Evolutionary conservation across 345 rosid genomes (phyloP).

Genomic region (Gossypium mustelinum): DNA sequence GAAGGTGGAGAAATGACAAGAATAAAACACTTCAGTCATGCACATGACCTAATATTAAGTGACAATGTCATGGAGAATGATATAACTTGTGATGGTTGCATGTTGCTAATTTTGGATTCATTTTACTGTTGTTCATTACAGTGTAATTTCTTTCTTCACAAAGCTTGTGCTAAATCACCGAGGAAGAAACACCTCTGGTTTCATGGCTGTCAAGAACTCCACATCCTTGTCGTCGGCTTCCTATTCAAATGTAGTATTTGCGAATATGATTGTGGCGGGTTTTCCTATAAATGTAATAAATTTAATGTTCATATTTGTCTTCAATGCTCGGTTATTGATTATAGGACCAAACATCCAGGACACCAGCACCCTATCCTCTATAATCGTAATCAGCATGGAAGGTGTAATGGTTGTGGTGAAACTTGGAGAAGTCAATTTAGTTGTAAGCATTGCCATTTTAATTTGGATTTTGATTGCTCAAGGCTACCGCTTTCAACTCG

Average conservation of each 20-base stretch:
- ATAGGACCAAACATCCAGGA: not conserved
- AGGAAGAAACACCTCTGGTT: not conserved
- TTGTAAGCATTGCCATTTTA: not conserved
- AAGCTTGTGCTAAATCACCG: not conserved
- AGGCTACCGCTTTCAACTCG: not conserved
- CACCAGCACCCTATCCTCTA: not conserved
- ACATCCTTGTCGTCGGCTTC: not conserved
- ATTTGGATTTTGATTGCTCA: not conserved
- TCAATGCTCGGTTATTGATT: not conserved
- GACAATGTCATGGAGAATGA: not conserved
- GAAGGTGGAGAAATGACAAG: not conserved
- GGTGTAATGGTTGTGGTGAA: not conserved
- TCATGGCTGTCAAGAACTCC: not conserved
- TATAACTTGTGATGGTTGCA: not conserved
- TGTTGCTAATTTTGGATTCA: not conserved
- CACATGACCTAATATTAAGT: not conserved
- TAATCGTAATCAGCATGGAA: too few species aligned
- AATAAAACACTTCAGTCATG: slow-evolving; percentile 26
- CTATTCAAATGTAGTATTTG: not conserved
- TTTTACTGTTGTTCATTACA: slow-evolving; percentile 15
- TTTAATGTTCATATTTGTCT: not conserved
- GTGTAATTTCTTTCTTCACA: slow-evolving; percentile 16
- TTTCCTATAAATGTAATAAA: not conserved
- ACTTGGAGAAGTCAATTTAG: not conserved
- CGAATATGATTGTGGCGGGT: not conserved